Evolutionary conservation across 2,329 filamentous ascomycete species (phyloP), one percentile per base, ranked within the genome.

Genomic region (Phialocephala subalpina): DNA sequence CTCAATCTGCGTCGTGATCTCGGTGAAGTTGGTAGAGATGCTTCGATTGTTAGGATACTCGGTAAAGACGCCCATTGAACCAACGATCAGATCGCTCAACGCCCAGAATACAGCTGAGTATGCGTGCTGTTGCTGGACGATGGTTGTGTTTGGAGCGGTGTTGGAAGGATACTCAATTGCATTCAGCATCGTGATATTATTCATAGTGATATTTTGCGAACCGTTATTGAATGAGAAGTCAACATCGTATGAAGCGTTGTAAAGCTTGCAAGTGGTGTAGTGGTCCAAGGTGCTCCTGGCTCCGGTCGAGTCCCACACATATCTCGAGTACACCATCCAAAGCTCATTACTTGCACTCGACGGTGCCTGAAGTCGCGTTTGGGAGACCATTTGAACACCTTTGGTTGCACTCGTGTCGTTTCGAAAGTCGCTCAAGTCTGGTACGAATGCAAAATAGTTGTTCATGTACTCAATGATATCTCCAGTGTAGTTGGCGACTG

Each of bases 51-150:
- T 38, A 7, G 53, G 18, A 57, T 56, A 60, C 12, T 63, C 6
- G 22, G 52, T 33, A 33, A 47, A 55, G 12, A 42, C 40, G 1
- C 69, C 69, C 63, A 70, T 69, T 1, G 67, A 67, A 0, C 67
- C 69, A 18, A 69, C 65, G 9, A 70, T 55, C 9, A 66, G 47
- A 38, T 70, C 69, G 0, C 55, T 66, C 20, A 70, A 7, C 1
- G 65, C 62, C 65, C 67, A 67, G 58, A 70, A 64, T 4, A 67
- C 59, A 2, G 69, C 69, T 0, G 69, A 66, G 25, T 70, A 70
- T 6, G 69, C 65, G n/a, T 70, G 69, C 18, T 53, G 49, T 59
- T 58, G 1, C 53, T 36, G 57, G 61, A 64, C 42, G 8, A 58
- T 18, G 1, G 58, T 49, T 6, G 63, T 60, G 3, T 33, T 25